phyloP scores from a whole-genome alignment of 257 asterid species.

The Ligustrum vulgare region DNA sequence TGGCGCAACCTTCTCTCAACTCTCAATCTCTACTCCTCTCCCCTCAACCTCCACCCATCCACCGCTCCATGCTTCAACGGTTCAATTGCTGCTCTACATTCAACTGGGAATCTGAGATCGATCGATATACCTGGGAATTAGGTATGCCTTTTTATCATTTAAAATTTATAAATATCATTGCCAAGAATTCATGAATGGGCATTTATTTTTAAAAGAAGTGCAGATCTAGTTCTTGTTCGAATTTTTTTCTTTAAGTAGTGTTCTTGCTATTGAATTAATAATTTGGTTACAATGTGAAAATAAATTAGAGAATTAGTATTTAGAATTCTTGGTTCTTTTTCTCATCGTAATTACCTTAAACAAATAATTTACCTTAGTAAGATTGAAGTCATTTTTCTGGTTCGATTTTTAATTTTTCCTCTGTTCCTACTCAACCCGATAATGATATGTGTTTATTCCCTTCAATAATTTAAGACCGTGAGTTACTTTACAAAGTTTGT shows the following conservation, averaged over 20 bases:
- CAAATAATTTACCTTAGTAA: conserved; percentile 1
- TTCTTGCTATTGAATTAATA: not conserved
- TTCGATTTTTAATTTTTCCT: too few species aligned
- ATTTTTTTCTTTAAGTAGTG: not conserved
- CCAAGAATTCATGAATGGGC: conserved; percentile 21
- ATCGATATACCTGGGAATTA: conserved; percentile 21
- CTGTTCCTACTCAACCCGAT: too few species aligned
- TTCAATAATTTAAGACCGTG: too few species aligned
- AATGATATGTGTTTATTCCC: too few species aligned
- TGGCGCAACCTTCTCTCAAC: too few species aligned
- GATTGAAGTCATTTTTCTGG: not conserved
- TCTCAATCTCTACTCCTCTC: too few species aligned
- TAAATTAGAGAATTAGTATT: not conserved
- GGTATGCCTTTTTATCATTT: conserved; percentile 9
- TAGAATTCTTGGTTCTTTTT: not conserved
- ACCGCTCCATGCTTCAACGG: too few species aligned
- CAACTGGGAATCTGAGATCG: not conserved
- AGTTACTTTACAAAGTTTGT: too few species aligned
- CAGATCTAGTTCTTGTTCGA: conserved; percentile 23
- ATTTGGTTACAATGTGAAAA: not conserved
- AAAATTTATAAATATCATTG: conserved; percentile 1
- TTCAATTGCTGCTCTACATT: not conserved
- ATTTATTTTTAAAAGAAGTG: not conserved
- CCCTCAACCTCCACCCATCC: too few species aligned
- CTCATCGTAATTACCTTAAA: not conserved